phyloP scores from a whole-genome alignment of 2,329 filamentous ascomycete genomes.

The Leptographium wingfieldii region DNA sequence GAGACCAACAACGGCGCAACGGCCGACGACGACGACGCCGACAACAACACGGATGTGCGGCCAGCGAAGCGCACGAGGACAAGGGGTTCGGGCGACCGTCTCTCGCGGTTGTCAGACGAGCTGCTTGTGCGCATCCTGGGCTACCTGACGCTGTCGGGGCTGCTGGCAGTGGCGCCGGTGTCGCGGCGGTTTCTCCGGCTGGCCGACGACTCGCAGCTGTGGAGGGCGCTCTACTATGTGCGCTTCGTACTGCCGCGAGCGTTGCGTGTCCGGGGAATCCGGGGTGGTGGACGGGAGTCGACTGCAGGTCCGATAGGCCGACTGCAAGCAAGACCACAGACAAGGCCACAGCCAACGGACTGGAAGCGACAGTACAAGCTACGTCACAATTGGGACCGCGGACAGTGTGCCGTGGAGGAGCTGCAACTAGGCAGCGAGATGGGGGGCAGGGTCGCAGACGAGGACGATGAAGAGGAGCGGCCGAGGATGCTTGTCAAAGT shows the following conservation, averaged over 20 bases:
- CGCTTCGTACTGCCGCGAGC: slow-evolving; percentile 77
- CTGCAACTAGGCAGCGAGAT: slow-evolving; percentile 31
- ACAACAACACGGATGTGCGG: neutral
- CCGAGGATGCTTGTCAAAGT: slow-evolving; percentile 62
- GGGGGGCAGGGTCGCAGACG: neutral
- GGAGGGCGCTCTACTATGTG: slow-evolving; percentile 80
- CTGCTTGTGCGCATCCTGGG: slow-evolving; percentile 74
- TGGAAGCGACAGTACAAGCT: slow-evolving; percentile 88
- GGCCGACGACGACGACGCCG: neutral
- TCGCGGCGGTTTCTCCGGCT: slow-evolving; percentile 64
- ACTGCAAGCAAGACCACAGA: neutral
- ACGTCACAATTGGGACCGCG: slow-evolving; percentile 80
- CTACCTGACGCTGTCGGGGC: slow-evolving; percentile 54
- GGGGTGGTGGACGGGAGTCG: slow-evolving; percentile 18
- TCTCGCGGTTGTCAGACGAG: slow-evolving; percentile 75
- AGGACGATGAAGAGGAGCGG: slow-evolving; percentile 11
- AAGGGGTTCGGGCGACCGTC: slow-evolving; percentile 33
- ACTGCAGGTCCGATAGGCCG: too few species aligned
- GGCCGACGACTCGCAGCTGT: slow-evolving; percentile 72
- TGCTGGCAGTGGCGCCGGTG: slow-evolving; percentile 51
- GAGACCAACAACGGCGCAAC: neutral
- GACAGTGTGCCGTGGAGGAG: slow-evolving; percentile 68
- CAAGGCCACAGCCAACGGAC: slow-evolving; percentile 32
- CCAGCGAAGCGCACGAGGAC: neutral
- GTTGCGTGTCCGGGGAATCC: slow-evolving; percentile 58